phyloP scores from a whole-genome alignment of 2,329 filamentous ascomycete species.

The Metarhizium guizhouense region DNA sequence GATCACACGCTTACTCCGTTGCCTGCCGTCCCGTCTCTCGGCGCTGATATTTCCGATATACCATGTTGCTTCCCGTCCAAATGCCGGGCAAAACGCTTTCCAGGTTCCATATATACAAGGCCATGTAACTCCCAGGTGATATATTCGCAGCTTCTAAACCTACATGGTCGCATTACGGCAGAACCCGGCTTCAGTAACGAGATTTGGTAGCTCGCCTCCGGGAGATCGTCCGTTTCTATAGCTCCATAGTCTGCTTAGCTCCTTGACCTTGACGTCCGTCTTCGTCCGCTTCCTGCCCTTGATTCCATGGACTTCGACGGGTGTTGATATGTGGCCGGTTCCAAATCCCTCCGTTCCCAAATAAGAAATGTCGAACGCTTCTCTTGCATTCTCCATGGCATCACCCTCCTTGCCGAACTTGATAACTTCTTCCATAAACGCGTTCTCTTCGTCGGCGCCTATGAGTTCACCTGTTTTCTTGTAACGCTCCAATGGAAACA shows the following conservation, averaged over 20 bases:
- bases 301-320: slow-evolving; percentile 30
- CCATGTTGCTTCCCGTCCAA: background rate
- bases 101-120: background rate
- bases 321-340: slow-evolving; percentile 22
- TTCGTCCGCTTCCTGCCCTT: slow-evolving; percentile 17
- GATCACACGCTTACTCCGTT: no score
- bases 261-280: slow-evolving; percentile 42
- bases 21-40: background rate
- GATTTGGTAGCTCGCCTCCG: slow-evolving; percentile 27
- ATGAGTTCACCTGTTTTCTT: slow-evolving; percentile 29
- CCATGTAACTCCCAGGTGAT: background rate
- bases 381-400: slow-evolving; percentile 33
- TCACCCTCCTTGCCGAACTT: slow-evolving; percentile 34
- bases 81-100: background rate
- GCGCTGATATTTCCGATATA: background rate
- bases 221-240: slow-evolving; percentile 53
- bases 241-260: slow-evolving; percentile 53
- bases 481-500: slow-evolving; percentile 46
- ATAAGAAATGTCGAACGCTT: slow-evolving; percentile 40
- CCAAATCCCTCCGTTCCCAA: slow-evolving; percentile 30
- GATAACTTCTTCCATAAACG: slow-evolving; percentile 48
- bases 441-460: slow-evolving; percentile 39
- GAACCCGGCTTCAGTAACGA: slow-evolving; percentile 26
- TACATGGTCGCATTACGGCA: slow-evolving; percentile 31
- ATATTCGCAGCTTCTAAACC: background rate